A percentile compares a stretch with the other conserved stretches of the same genome.
Conservation (phyloP, 495 filamentous ascomycete genomes). For the Neurospora sp. region DNA sequence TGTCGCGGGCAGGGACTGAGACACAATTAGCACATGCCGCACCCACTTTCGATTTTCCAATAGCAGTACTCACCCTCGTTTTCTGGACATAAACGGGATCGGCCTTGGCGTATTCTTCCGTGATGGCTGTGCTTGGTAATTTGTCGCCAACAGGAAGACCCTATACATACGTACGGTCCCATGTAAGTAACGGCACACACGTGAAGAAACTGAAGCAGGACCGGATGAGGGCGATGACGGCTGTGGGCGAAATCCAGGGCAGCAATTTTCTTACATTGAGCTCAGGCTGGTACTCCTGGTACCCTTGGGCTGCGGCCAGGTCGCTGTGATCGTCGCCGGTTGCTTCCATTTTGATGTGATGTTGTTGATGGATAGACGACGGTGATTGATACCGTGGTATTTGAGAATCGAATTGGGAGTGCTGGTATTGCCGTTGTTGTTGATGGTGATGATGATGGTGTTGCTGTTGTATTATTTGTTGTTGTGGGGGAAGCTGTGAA, state of each 20-base stretch:
- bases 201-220: background rate
- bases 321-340: conserved; percentile 34
- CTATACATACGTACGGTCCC: conserved; percentile 32
- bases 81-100: conserved; percentile 79
- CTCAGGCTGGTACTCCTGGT: conserved; percentile 53
- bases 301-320: conserved; percentile 42
- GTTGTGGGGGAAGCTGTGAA: conserved; percentile 2
- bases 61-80: conserved; percentile 56
- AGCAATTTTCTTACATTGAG: conserved; percentile 42
- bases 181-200: conserved; percentile 6
- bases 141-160: conserved; percentile 74
- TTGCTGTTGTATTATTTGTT: background rate
- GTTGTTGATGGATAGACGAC: conserved; percentile 4
- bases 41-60: background rate
- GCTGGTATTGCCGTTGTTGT: conserved; percentile 17
- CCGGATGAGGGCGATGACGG: background rate
- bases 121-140: conserved; percentile 66
- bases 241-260: background rate
- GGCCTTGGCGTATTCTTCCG: conserved; percentile 81
- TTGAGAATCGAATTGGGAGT: conserved; percentile 12
- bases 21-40: conserved; percentile 10
- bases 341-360: conserved; percentile 30
- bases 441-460: conserved; percentile 2
- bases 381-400: conserved; percentile 5
- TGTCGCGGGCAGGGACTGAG: conserved; percentile 66